Evolutionary conservation across 805 yeast species (phyloP).

Genomic region (Cyberlindnera samutprakarnensis): DNA sequence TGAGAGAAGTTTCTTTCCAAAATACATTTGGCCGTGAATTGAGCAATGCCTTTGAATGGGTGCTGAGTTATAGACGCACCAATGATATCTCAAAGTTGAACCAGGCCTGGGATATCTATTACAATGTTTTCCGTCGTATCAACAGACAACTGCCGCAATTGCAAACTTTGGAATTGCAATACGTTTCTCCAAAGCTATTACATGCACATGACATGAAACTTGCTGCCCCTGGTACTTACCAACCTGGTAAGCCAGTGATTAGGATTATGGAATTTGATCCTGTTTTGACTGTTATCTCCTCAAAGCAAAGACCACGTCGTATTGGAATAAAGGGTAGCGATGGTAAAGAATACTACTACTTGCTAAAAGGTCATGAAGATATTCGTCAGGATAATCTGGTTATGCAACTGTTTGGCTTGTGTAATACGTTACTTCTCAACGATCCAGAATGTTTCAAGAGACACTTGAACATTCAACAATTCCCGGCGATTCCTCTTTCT

Average conservation of each 20-base stretch:
- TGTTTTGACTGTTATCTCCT: slow-evolving; percentile 76
- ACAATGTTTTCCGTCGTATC: slow-evolving; percentile 86
- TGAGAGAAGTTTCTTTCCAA: slow-evolving; percentile 87
- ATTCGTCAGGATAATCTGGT: slow-evolving; percentile 95
- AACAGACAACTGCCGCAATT: slow-evolving; percentile 84
- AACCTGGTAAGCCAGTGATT: slow-evolving; percentile 73
- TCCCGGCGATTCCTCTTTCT: slow-evolving; percentile 90
- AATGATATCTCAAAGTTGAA: slow-evolving; percentile 83
- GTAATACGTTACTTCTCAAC: slow-evolving; percentile 78
- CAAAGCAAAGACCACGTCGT: slow-evolving; percentile 94
- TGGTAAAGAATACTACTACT: slow-evolving; percentile 81
- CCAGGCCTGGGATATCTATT: slow-evolving; percentile 97
- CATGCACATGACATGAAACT: slow-evolving; percentile 73
- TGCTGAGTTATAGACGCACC: slow-evolving; percentile 73
- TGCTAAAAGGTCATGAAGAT: slow-evolving; percentile 94
- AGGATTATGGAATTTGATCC: slow-evolving; percentile 74
- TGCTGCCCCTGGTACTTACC: slow-evolving; percentile 92
- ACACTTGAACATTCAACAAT: slow-evolving; percentile 86
- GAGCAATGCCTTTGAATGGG: slow-evolving; percentile 91
- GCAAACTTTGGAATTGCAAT: slow-evolving; percentile 80
- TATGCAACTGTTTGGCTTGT: slow-evolving; percentile 95
- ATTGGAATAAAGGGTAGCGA: slow-evolving; percentile 77
- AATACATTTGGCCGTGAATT: slow-evolving; percentile 92
- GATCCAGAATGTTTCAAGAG: slow-evolving; percentile 96
- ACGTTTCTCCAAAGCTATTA: slow-evolving; percentile 85